phyloP scores from a whole-genome alignment of 2,329 filamentous ascomycete species.

The Alternaria incomplexa region DNA sequence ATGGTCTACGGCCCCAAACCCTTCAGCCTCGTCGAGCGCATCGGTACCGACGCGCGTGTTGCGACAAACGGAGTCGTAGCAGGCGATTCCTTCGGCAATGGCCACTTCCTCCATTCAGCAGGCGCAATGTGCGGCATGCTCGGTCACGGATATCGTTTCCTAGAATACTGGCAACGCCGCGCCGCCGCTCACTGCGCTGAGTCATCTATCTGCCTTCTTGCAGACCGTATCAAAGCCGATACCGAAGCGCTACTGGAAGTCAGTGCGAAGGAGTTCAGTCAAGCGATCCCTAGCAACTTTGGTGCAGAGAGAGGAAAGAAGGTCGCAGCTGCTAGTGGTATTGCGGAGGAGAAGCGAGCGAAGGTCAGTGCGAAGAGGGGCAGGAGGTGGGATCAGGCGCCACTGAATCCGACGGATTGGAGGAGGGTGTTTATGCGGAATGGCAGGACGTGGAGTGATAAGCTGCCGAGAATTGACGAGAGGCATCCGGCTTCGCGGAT shows the following conservation, averaged over 20 bases:
- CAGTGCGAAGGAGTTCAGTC: conserved; percentile 26
- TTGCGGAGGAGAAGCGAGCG: conserved; percentile 13
- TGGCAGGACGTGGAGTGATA: conserved; percentile 16
- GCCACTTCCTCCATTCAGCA: conserved; percentile 20
- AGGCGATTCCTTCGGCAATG: conserved; percentile 24
- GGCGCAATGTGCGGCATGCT: conserved; percentile 27
- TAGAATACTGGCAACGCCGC: conserved; percentile 23
- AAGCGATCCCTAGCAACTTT: conserved; percentile 24
- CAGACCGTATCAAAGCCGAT: conserved; percentile 21
- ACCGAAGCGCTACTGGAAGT: conserved; percentile 21
- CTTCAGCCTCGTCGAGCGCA: conserved; percentile 24
- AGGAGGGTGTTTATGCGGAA: conserved; percentile 22
- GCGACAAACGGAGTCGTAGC: conserved; percentile 21
- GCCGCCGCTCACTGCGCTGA: conserved; percentile 11
- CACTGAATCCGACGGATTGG: conserved; percentile 23
- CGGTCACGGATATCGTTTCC: conserved; percentile 20
- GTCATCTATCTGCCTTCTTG: conserved; percentile 15
- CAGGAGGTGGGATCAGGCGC: conserved; percentile 14
- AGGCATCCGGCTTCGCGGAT: conserved; percentile 8
- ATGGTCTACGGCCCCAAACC: conserved; percentile 24
- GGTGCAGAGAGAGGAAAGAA: conserved; percentile 15
- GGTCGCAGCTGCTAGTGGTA: conserved; percentile 21
- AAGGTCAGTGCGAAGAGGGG: conserved; percentile 7
- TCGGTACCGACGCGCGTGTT: conserved; percentile 15
- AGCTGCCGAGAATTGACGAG: conserved; percentile 13